Conservation (phyloP, 2,329 filamentous ascomycete genomes). For the Penicillium rolfsii region DNA sequence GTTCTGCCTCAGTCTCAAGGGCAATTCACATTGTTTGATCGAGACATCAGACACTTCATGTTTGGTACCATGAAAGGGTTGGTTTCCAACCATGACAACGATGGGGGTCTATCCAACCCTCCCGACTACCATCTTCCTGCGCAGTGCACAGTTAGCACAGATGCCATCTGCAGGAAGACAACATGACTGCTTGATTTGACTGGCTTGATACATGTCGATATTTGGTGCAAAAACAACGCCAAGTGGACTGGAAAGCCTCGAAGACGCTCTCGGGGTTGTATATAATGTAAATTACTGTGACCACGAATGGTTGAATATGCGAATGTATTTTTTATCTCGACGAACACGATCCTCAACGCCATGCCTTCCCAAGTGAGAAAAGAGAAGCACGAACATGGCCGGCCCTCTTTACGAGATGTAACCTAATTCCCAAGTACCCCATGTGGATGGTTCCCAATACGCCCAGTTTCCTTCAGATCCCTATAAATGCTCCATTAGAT, state of each 20-base stretch:
- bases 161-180: background rate
- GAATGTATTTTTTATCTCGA: slow-evolving; percentile 1
- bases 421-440: slow-evolving; percentile 21
- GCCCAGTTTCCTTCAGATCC: slow-evolving; percentile 27
- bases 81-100: too few relatives aligned
- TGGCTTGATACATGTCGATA: background rate
- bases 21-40: background rate
- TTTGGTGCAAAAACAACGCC: background rate
- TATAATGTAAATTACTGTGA: background rate
- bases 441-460: slow-evolving; percentile 24
- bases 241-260: background rate
- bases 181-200: background rate
- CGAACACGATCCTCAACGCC: slow-evolving; percentile 14
- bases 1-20: background rate
- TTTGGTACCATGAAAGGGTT: background rate
- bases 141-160: background rate
- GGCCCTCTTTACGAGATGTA: slow-evolving; percentile 13
- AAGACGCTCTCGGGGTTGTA: background rate
- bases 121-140: too few relatives aligned
- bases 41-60: background rate
- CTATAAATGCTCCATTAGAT: slow-evolving; percentile 29
- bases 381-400: slow-evolving; percentile 12
- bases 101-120: background rate
- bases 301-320: background rate
- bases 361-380: background rate